Evolutionary conservation across 2,329 filamentous ascomycete species (phyloP), one percentile per base, ranked within the genome.

Genomic region (Trichoderma sp.): DNA sequence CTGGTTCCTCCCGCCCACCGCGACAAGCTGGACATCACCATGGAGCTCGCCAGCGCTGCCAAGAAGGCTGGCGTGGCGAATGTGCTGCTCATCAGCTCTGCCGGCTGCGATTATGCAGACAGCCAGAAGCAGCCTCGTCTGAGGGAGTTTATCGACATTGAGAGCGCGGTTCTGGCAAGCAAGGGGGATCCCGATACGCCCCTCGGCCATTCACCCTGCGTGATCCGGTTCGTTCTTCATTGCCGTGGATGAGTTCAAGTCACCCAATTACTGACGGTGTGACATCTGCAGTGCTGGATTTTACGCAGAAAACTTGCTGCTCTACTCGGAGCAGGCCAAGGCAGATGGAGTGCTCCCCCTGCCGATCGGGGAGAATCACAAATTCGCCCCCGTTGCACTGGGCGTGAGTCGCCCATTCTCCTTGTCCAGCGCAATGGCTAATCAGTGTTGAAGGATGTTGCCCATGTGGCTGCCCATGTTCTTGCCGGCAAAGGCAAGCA

Each of bases 131-230:
- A 85, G 74, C 83, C 82, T 3, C 72, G 76, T 1, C 70, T 85
- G 34, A 74, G 82, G 0, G 79, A 83, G 73, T 84, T 85, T 68
- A 78, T 84, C 52, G 80, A 83, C 56, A 69, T 85, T 5, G 82
- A 85, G 72, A 71, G 68, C 9, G 43, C 78, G 57, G 76, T 82
- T 15, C 67, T 84, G 69, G 71, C 71, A 6, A 63, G 73, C 7
- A 84, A 84, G 67, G 81, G 81, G 0, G 78, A 82, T 67, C 47
- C 75, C 0, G 71, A 64, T 6, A 78, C 75, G 0, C 56, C 71
- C 3, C 72, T 77, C 3, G 80, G 80, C 1, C 74, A 78, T 67
- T 82, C 79, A 14, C 78, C 80, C 21, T 78, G 78, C 66, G 74
- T 83, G 9, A 81, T 83, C 67, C 74, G 80, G 80, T 80, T 43